phyloP scores from a whole-genome alignment of 2,329 filamentous ascomycete species.

The Diatrype stigma region DNA sequence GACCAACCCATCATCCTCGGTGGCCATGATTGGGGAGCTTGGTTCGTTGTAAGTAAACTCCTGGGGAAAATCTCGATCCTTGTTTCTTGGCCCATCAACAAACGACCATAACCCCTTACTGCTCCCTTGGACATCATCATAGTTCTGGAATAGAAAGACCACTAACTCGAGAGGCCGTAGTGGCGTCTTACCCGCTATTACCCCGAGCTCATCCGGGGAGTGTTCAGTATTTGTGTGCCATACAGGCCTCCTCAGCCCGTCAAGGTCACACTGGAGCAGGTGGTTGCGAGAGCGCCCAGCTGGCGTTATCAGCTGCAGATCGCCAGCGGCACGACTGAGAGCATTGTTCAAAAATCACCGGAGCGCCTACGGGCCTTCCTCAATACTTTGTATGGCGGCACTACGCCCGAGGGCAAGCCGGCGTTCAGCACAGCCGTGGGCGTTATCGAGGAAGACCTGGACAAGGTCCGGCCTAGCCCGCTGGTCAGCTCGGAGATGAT shows the following conservation, averaged over 20 bases:
- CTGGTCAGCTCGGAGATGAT: slow-evolving; percentile 66
- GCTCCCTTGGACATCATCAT: not conserved
- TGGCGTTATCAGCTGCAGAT: slow-evolving; percentile 86
- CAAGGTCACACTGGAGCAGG: slow-evolving; percentile 54
- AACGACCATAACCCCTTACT: not conserved
- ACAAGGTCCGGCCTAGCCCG: slow-evolving; percentile 49
- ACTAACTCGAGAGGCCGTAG: not conserved
- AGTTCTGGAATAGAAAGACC: not conserved
- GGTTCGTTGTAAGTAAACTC: slow-evolving; percentile 50
- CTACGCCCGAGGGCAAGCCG: slow-evolving; percentile 48
- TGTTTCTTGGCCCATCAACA: not conserved
- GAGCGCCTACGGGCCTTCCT: slow-evolving; percentile 67
- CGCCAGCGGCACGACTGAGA: slow-evolving; percentile 61
- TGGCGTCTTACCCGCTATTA: slow-evolving; percentile 66
- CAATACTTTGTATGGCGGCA: slow-evolving; percentile 65
- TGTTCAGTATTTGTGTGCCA: slow-evolving; percentile 80
- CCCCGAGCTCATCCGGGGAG: slow-evolving; percentile 64
- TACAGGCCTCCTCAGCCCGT: slow-evolving; percentile 52
- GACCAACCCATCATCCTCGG: slow-evolving; percentile 67
- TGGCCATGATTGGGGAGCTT: slow-evolving; percentile 91
- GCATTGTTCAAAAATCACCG: slow-evolving; percentile 45
- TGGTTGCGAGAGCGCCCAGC: slow-evolving; percentile 58
- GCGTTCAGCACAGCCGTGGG: slow-evolving; percentile 60
- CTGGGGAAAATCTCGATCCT: no score
- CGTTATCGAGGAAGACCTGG: slow-evolving; percentile 58